Percentiles rank a stretch among this genome's conserved stretches.
phyloP scores from a whole-genome alignment of 164 flowering plant genomes.

The Saururus chinensis region DNA sequence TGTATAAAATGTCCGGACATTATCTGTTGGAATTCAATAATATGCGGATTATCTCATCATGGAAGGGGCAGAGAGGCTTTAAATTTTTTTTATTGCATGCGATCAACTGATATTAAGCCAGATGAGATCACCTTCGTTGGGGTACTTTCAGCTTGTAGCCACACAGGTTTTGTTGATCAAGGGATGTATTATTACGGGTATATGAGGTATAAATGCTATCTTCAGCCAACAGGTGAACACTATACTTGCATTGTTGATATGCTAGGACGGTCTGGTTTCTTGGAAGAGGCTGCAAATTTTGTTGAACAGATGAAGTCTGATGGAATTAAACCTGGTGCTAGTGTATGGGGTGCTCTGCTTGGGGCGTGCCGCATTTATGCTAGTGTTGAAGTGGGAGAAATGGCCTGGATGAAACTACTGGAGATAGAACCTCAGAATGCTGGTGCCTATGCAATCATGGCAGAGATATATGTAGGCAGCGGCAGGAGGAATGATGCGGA shows the following conservation, averaged over 20 bases:
- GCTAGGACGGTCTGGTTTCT: constrained; percentile 44
- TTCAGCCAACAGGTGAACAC: constrained; percentile 43
- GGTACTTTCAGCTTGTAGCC: constrained; percentile 54
- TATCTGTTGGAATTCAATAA: constrained; percentile 63
- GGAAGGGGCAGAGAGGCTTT: constrained; percentile 44
- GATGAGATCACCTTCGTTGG: constrained; percentile 54
- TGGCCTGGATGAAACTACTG: constrained; percentile 38
- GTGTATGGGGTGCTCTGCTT: constrained; percentile 63
- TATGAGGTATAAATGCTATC: constrained; percentile 40
- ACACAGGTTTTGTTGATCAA: constrained; percentile 43
- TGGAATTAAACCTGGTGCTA: constrained; percentile 31
- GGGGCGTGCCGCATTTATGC: constrained; percentile 59
- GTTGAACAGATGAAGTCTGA: constrained; percentile 35
- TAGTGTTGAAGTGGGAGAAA: constrained; percentile 36
- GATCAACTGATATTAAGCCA: constrained; percentile 26
- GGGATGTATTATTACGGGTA: constrained; percentile 36
- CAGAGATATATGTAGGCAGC: constrained; percentile 33
- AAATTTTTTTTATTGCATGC: constrained; percentile 41
- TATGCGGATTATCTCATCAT: constrained; percentile 56
- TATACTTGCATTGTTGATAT: constrained; percentile 62
- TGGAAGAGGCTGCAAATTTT: constrained; percentile 38
- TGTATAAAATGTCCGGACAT: constrained; percentile 33
- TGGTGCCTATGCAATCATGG: constrained; percentile 51
- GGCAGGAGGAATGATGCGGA: constrained; percentile 41
- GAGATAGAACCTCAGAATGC: constrained; percentile 46